A percentile compares a stretch with the other conserved stretches of the same genome.
Conservation (phyloP, 345 rosid genomes). For the Dipteronia sinensis region DNA sequence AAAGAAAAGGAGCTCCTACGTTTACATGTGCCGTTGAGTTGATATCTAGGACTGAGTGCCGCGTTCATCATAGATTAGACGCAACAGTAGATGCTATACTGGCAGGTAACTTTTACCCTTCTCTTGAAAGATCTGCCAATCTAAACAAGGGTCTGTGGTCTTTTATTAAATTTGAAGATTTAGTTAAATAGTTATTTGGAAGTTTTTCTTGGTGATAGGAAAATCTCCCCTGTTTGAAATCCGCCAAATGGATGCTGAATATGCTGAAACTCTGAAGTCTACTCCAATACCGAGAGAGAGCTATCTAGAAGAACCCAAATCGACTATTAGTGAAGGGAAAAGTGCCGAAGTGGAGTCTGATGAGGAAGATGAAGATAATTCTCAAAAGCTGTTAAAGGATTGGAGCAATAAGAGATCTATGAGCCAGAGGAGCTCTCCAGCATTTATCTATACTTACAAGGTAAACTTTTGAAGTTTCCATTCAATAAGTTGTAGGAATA, state of each 20-base stretch:
- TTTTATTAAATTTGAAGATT: constrained; percentile 13
- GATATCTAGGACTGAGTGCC: constrained; percentile 82
- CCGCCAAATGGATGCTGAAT: constrained; percentile 60
- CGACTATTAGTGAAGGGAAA: constrained; percentile 33
- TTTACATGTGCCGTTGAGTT: constrained; percentile 90
- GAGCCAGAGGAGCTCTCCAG: constrained; percentile 50
- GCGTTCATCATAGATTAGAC: constrained; percentile 84
- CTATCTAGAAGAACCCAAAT: constrained; percentile 44
- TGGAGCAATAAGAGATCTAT: constrained; percentile 33
- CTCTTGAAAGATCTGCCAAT: constrained; percentile 9
- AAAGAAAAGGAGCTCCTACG: constrained; percentile 86
- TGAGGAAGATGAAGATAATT: constrained; percentile 54
- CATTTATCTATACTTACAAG: constrained; percentile 72
- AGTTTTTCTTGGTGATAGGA: constrained; percentile 45
- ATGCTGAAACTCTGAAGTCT: constrained; percentile 40
- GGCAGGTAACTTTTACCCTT: constrained; percentile 49
- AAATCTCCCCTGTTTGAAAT: constrained; percentile 75
- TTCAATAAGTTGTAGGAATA: constrained; percentile 1
- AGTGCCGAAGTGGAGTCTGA: constrained; percentile 48
- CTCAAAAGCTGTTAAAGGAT: constrained; percentile 34
- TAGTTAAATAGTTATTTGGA: not conserved
- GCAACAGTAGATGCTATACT: constrained; percentile 86
- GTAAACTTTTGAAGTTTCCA: constrained; percentile 37
- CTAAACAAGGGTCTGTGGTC: not conserved
- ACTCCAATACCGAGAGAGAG: constrained; percentile 34